Evolutionary conservation across 2,329 filamentous ascomycete species (phyloP).

Genomic region (Sclerotiophoma versabilis): DNA sequence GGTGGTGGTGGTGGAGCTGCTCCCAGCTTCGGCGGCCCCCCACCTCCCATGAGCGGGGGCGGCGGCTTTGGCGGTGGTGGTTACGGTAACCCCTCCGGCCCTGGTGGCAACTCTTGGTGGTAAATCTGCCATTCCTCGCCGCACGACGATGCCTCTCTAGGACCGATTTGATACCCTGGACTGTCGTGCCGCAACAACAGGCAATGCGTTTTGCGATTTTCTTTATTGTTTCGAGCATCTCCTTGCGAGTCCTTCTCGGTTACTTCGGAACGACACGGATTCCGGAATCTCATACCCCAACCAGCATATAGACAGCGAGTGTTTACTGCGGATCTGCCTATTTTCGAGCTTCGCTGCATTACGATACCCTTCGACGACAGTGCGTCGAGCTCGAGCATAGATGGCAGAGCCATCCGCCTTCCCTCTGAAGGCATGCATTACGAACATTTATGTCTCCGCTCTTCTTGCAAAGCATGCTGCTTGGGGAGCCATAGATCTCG

Average conservation of each 20-base stretch:
- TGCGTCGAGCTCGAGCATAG: slow-evolving; percentile 47
- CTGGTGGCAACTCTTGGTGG: slow-evolving; percentile 73
- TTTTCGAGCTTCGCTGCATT: slow-evolving; percentile 50
- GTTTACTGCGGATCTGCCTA: slow-evolving; percentile 54
- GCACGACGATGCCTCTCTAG: slow-evolving; percentile 40
- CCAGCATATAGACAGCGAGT: slow-evolving; percentile 61
- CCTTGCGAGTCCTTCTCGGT: slow-evolving; percentile 45
- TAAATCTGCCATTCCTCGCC: slow-evolving; percentile 47
- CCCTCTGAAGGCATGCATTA: slow-evolving; percentile 44
- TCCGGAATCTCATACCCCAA: slow-evolving; percentile 57
- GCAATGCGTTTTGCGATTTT: slow-evolving; percentile 34
- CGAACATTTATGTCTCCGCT: slow-evolving; percentile 50
- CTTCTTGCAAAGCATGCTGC: slow-evolving; percentile 49
- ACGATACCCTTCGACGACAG: slow-evolving; percentile 48
- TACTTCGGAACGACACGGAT: slow-evolving; percentile 46
- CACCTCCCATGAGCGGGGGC: slow-evolving; percentile 52
- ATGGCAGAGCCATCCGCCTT: slow-evolving; percentile 46
- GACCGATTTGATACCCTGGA: slow-evolving; percentile 34
- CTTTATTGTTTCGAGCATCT: slow-evolving; percentile 36
- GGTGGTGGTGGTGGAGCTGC: slow-evolving; percentile 56
- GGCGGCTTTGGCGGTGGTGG: slow-evolving; percentile 58
- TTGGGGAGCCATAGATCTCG: slow-evolving; percentile 52
- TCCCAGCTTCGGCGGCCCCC: slow-evolving; percentile 69
- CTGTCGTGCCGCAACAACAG: slow-evolving; percentile 27
- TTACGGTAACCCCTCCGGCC: slow-evolving; percentile 74